Conservation (phyloP, 83 land plant species). For the Picea abies region DNA sequence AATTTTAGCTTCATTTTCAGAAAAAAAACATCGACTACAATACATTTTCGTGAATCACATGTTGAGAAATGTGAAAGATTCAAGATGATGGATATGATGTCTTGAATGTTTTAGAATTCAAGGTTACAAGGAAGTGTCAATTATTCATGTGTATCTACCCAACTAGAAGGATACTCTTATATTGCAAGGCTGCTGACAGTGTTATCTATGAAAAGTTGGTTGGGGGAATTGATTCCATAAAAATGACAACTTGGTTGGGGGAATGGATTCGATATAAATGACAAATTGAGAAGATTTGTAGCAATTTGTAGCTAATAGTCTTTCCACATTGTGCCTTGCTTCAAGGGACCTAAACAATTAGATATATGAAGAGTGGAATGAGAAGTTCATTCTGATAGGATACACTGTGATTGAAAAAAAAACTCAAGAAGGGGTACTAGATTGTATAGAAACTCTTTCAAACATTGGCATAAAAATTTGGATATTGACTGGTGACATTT, state of each 20-base stretch:
- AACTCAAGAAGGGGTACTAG: no score
- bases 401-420: no score
- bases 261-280: conserved; percentile 54
- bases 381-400: conserved; percentile 46
- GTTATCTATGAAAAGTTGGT: conserved; percentile 89
- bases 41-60: conserved; percentile 67
- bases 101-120: no score
- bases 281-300: conserved; percentile 83
- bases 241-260: conserved; percentile 50
- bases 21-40: conserved; percentile 49
- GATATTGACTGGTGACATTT: no score
- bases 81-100: no score
- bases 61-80: no score
- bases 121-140: conserved; percentile 75
- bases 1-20: conserved; percentile 88
- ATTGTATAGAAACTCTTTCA: no score
- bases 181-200: conserved; percentile 97
- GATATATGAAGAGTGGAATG: conserved; percentile 91
- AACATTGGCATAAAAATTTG: no score
- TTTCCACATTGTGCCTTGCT: conserved; percentile 92
- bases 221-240: conserved; percentile 53
- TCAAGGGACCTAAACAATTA: conserved; percentile 62
- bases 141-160: conserved; percentile 95
- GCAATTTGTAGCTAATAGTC: conserved; percentile 87
- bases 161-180: conserved; percentile 79